Evolutionary conservation across 441 rosid genomes (phyloP).

Genomic region (Syzygium malaccense): DNA sequence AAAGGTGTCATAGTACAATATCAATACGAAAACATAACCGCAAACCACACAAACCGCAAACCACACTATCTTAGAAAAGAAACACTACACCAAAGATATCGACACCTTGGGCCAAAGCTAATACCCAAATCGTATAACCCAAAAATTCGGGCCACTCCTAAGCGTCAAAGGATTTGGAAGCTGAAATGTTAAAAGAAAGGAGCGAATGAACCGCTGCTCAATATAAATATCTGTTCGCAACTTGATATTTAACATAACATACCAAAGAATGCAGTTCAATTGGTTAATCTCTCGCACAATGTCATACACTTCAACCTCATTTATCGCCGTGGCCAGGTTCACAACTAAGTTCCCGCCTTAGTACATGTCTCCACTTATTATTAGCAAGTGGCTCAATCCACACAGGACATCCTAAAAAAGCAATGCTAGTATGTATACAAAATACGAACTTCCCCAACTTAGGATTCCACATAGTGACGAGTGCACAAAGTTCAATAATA

Average conservation of each 20-base stretch:
- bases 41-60: background rate
- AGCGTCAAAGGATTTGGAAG: background rate
- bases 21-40: background rate
- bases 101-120: background rate
- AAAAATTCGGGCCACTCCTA: background rate
- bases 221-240: background rate
- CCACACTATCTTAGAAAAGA: background rate
- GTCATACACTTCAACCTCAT: background rate
- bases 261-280: background rate
- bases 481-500: background rate
- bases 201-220: background rate
- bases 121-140: background rate
- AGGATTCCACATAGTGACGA: background rate
- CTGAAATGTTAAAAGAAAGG: background rate
- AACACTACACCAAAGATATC: background rate
- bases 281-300: background rate
- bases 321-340: too few species aligned
- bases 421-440: background rate
- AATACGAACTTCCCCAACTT: background rate
- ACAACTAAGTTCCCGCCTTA: background rate
- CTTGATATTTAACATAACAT: background rate
- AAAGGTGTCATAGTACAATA: background rate
- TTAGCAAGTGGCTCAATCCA: background rate
- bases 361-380: background rate
- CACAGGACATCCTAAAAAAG: background rate